Evolutionary conservation across 2,329 filamentous ascomycete genomes (phyloP), one percentile per base, ranked within the genome.

Genomic region (Colletotrichum aenigma): DNA sequence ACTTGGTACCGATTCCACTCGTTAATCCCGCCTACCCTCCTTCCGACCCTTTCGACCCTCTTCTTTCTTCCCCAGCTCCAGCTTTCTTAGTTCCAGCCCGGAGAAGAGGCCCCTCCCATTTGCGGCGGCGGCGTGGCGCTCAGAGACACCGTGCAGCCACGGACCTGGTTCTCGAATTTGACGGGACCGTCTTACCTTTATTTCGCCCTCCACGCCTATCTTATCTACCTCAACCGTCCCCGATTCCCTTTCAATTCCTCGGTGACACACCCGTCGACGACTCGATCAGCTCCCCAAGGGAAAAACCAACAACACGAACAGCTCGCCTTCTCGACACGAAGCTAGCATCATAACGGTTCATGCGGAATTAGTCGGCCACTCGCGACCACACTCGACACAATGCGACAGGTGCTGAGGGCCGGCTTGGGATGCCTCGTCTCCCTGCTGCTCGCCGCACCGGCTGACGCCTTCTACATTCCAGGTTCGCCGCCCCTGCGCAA

Each of bases 391-490:
- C 52, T 65, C 16, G 36, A 66, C 61, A 77, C 60, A 32, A 81
- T 81, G 80, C 76, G 76, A 65, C 71, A 84, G 82, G 83, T 77
- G 79, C 80, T 79, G 82, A 86, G 78, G 82, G 81, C 78, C 78
- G 84, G 82, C 81, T 85, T 84, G 78, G 77, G 81, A 78, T 82
- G 81, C 78, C 79, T 84, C 79, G 83, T 85, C 79, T 89, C 86
- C 81, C 82, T 92, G 43, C 77, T 90, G 70, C 77, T 77, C 58
- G 72, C 68, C 67, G 68, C 67, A 24, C 86, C 88, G 74, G 86
- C 87, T 21, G 87, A 92, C 69, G 94, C 93, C 48, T 97, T 97
- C 84, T 98, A 97, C 84, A 94, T 98, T 79, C 95, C 95, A 80
- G 95, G 95, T 96, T 89, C 80, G 87, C 76, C 70, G n/a, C 30